A percentile compares a stretch with the other conserved stretches of the same genome.
phyloP scores from a whole-genome alignment of 495 filamentous ascomycete genomes.

The Hypoxylon fragiforme region DNA sequence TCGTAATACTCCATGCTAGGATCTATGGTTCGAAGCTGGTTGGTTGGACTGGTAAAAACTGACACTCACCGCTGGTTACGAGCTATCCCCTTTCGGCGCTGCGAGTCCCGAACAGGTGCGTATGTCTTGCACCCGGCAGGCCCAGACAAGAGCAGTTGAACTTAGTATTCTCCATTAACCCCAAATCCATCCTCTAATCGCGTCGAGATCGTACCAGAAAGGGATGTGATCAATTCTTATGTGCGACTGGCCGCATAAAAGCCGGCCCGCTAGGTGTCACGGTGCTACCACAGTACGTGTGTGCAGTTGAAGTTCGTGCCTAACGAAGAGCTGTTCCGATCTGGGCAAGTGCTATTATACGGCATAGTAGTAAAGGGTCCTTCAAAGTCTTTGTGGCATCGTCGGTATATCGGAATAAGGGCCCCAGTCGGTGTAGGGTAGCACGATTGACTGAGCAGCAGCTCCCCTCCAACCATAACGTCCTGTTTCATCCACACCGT shows the following conservation, averaged over 20 bases:
- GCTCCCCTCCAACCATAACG: conserved; percentile 25
- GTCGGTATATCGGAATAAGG: conserved; percentile 32
- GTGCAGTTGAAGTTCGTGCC: conserved; percentile 36
- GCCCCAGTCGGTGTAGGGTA: conserved; percentile 32
- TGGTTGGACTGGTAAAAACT: conserved; percentile 18
- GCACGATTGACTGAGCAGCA: conserved; percentile 26
- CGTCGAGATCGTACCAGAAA: conserved; percentile 38
- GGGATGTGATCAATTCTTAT: conserved; percentile 35
- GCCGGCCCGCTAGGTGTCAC: conserved; percentile 37
- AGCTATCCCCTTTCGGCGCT: conserved; percentile 28
- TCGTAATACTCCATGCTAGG: conserved; percentile 26
- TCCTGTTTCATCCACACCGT: conserved; percentile 32
- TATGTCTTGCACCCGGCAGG: conserved; percentile 29
- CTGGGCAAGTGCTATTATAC: conserved; percentile 24
- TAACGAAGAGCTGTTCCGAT: conserved; percentile 33
- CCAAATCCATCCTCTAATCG: conserved; percentile 31
- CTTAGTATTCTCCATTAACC: conserved; percentile 33
- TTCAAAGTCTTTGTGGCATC: background rate
- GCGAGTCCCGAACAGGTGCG: conserved; percentile 31
- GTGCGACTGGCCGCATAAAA: conserved; percentile 39
- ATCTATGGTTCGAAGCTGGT: conserved; percentile 21
- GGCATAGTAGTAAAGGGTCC: background rate
- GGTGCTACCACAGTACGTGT: conserved; percentile 13
- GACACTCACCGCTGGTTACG: conserved; percentile 33
- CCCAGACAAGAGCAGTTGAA: conserved; percentile 21